Evolutionary conservation across 1,284 basidiomycete species (phyloP), one percentile per base, ranked within the genome.

Genomic region (Puccinia triticina): DNA sequence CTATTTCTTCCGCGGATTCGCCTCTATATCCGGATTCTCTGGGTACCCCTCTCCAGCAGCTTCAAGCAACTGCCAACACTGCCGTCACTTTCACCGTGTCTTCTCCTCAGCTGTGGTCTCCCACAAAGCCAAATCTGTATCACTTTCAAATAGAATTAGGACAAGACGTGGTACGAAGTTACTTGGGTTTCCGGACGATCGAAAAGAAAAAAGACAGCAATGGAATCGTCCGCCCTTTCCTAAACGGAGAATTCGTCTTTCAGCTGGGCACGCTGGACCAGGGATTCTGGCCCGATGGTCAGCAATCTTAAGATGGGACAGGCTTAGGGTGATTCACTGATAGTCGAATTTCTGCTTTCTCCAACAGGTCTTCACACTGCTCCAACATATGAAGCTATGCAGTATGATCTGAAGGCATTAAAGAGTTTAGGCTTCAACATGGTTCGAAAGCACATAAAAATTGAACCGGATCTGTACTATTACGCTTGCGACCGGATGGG

Each of bases 281-380:
- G 69, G 83, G 83, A 11, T 83, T 81, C 61, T 83, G 83, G 83
- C 83, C 83, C 8, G 83, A 83, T 66, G 83, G 83, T 79, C 26
- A 21, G 77, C n/a, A 21, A 48, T 5, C 7, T 40, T 32, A 18
- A 8, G n/a, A 40, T 55, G 23, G 34, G 32, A 26, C 37, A 53
- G 14, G 12, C 3, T 29, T 59, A 59, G 10, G 32, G 1, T 43
- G 50, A 43, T 18, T 59, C 26, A 29, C 37, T 75, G 32, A 55
- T 40, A 37, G 57, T 61, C 40, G 16, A 26, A 7, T 29, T 34
- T 12, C 46, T 55, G 26, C 18, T 29, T 57, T 61, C 26, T 14
- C n/a, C 11, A 10, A 3, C 21, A 79, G 77, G 77, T 26, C 53
- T 83, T n/a, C 59, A 83, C 57, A 83, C 83, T 23, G 78, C 83